Base-by-base conservation (phyloP, 2,329 filamentous ascomycete genomes). In the Fusarium goolgardi region DNA sequence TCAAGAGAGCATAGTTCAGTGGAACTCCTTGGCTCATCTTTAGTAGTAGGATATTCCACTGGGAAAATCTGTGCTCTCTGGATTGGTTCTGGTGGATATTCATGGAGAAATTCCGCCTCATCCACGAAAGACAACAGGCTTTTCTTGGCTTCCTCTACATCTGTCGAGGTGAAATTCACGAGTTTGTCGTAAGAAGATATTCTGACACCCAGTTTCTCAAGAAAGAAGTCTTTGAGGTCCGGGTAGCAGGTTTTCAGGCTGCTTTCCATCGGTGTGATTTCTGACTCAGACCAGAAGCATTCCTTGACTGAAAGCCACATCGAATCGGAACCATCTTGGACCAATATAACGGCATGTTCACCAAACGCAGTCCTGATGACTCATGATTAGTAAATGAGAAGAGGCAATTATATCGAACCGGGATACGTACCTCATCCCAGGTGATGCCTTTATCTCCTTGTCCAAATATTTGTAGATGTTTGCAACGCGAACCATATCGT, bases 241-340 rank as follows among this genome's bases (percentile, higher is more conserved):
- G 59, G 53, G 37, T 58, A 70, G 3, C 51, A 60, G 6, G 4
- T 21, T n/a, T 51, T 55, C 1, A 66, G 35, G n/a, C 43, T 45
- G 12, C 31, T 50, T 15, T 60, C 60, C 5, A 46, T 32, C 1
- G 45, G 52, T 13, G 55, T 63, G 0, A 10, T 15, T n/a, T 59
- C 59, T 16, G 56, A 43, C 5, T 67, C 54, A 1, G 66, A 67
- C 63, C 66, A 70, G 25, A 63, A 32, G 18, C 63, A 69, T 8
- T 61, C n/a, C 4, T 63, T 50, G 3, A 18, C 5, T n/a, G 41
- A 54, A 23, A 43, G n/a, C 63, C 68, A 69, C 11, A 6, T 46
- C 6, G 47, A 43, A n/a, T 18, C 11, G 20, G 40, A 45, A 13
- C 3, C 23, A 1, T 25, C 10, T 18, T n/a, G 34, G 15, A 27